A percentile compares a stretch with the other conserved stretches of the same genome.
Evolutionary conservation across 495 filamentous ascomycete genomes (phyloP).

Genomic region (Penicillium macrosclerotiorum): DNA sequence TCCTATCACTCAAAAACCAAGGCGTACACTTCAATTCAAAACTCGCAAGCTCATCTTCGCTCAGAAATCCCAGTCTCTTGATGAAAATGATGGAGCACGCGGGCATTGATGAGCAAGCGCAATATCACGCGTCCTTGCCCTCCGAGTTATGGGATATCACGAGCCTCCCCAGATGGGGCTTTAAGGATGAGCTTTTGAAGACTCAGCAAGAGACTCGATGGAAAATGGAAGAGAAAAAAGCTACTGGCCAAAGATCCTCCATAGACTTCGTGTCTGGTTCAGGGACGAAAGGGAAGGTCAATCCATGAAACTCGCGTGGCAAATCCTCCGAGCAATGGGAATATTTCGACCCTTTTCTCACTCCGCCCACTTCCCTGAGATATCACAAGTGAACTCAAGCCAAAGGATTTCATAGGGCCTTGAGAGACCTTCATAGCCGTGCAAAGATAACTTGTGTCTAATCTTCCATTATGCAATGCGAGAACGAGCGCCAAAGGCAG

Average conservation of each 20-base stretch:
- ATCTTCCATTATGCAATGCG: no score
- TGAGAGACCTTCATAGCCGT: no score
- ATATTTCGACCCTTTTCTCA: no score
- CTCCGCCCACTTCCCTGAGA: no score
- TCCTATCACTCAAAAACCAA: constrained; percentile 79
- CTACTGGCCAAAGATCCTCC: constrained; percentile 51
- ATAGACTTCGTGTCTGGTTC: constrained; percentile 74
- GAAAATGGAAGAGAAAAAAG: constrained; percentile 57
- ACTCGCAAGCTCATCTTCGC: constrained; percentile 63
- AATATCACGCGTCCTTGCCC: constrained; percentile 75
- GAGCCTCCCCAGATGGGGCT: constrained; percentile 67
- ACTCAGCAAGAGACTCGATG: constrained; percentile 60
- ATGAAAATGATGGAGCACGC: constrained; percentile 80
- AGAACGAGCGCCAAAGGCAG: no score
- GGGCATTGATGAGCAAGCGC: constrained; percentile 62
- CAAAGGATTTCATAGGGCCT: no score
- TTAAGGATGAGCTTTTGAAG: constrained; percentile 66
- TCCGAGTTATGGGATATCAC: constrained; percentile 65
- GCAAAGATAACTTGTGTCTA: no score
- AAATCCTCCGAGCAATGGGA: no score
- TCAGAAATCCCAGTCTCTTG: constrained; percentile 79
- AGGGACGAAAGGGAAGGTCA: constrained; percentile 7
- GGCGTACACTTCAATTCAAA: constrained; percentile 90
- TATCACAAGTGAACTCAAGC: no score
- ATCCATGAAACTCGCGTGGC: no score